phyloP scores from a whole-genome alignment of 352 stramenopile genomes.

The Pythium scleroteichum region DNA sequence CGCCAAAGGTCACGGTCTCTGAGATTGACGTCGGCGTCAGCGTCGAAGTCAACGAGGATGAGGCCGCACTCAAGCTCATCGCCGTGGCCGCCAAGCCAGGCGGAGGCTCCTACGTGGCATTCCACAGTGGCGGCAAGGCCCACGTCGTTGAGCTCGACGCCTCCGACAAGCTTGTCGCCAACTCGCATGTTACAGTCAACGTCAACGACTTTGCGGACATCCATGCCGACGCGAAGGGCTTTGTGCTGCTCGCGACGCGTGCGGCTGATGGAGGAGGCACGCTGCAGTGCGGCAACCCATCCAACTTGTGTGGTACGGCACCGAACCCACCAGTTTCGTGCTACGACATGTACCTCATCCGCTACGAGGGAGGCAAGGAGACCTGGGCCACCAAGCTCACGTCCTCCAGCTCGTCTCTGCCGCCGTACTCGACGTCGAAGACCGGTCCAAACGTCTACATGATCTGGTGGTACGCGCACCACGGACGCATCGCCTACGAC shows the following conservation, averaged over 20 bases:
- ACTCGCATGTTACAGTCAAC: constrained; percentile 34
- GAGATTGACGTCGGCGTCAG: constrained; percentile 41
- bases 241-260: constrained; percentile 53
- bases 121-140: constrained; percentile 49
- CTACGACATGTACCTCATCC: constrained; percentile 66
- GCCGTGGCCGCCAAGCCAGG: constrained; percentile 45
- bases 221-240: constrained; percentile 53
- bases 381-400: constrained; percentile 60
- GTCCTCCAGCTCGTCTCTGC: constrained; percentile 46
- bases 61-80: constrained; percentile 48
- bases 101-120: constrained; percentile 48
- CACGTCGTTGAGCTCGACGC: constrained; percentile 52
- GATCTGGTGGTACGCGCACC: constrained; percentile 74
- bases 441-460: constrained; percentile 56
- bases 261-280: constrained; percentile 51
- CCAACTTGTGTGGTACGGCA: constrained; percentile 48
- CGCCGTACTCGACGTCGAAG: constrained; percentile 50
- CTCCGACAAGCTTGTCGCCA: constrained; percentile 44
- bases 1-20: constrained; percentile 39
- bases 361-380: constrained; percentile 51
- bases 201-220: constrained; percentile 61
- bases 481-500: constrained; percentile 59
- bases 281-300: constrained; percentile 59
- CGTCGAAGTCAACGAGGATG: constrained; percentile 49
- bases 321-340: constrained; percentile 42